phyloP scores from a whole-genome alignment of 2,329 filamentous ascomycete genomes.

The Phyllosticta citrichinensis region DNA sequence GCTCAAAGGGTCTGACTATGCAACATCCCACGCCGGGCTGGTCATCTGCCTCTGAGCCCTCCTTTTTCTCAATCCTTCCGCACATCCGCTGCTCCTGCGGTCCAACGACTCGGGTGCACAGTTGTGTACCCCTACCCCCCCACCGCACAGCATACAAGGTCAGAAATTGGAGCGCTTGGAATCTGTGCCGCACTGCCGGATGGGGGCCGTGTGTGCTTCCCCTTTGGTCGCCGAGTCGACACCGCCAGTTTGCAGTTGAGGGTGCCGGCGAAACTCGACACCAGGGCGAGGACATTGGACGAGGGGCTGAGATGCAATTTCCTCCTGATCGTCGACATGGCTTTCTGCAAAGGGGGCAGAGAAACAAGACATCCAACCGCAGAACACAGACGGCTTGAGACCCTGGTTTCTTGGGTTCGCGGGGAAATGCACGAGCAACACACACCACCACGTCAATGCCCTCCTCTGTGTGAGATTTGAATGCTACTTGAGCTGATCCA shows the following conservation, averaged over 20 bases:
- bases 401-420: background rate
- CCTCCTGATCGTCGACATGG: constrained; percentile 3
- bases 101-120: constrained; percentile 1
- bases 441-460: background rate
- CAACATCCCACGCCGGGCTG: background rate
- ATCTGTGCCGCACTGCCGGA: constrained; percentile 1
- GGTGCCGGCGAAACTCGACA: background rate
- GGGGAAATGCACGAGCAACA: background rate
- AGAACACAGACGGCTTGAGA: background rate
- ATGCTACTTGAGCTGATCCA: background rate
- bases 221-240: background rate
- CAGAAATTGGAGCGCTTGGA: constrained; percentile 3
- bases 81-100: background rate
- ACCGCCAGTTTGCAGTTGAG: background rate
- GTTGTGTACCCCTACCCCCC: background rate
- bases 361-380: background rate
- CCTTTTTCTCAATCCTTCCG: background rate
- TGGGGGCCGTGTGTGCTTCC: background rate
- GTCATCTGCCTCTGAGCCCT: constrained; percentile 6
- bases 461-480: background rate
- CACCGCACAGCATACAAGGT: background rate
- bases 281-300: background rate
- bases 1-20: background rate
- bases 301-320: background rate
- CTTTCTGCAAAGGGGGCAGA: background rate